Evolutionary conservation across 768 basidiomycete species (phyloP).

Genomic region (Auriscalpium microsporum): DNA sequence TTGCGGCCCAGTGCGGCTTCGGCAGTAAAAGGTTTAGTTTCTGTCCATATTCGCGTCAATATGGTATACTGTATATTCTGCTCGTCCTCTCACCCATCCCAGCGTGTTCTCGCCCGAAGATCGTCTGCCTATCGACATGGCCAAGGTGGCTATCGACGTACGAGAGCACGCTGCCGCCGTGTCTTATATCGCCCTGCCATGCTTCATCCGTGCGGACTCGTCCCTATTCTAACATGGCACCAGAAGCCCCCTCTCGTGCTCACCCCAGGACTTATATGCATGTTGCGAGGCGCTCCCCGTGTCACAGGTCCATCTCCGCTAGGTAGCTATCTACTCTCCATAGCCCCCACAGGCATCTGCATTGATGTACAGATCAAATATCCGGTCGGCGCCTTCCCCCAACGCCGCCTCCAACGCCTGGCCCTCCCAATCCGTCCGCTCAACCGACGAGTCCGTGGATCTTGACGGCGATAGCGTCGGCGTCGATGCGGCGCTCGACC

Average conservation of each 20-base stretch:
- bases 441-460: neutral
- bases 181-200: slow-evolving; percentile 7
- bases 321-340: neutral
- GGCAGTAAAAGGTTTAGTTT: slow-evolving; percentile 37
- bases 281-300: neutral
- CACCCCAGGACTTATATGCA: neutral
- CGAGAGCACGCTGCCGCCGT: neutral
- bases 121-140: neutral
- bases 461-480: neutral
- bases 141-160: neutral
- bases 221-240: neutral
- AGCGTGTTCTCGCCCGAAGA: neutral
- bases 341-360: slow-evolving; percentile 23
- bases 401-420: neutral
- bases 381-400: slow-evolving; percentile 18
- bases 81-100: neutral
- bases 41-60: slow-evolving; percentile 15
- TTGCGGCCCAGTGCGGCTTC: slow-evolving; percentile 38
- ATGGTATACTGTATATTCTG: slow-evolving; percentile 10
- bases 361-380: slow-evolving; percentile 37
- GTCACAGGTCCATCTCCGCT: neutral
- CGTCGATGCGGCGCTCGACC: neutral
- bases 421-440: neutral
- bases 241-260: neutral
- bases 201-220: slow-evolving; percentile 4